These are phyloP conservation scores for Epichloe festucae DNA, from an alignment of 2,329 filamentous ascomycete species.

Conservation along the genomic window DNA sequence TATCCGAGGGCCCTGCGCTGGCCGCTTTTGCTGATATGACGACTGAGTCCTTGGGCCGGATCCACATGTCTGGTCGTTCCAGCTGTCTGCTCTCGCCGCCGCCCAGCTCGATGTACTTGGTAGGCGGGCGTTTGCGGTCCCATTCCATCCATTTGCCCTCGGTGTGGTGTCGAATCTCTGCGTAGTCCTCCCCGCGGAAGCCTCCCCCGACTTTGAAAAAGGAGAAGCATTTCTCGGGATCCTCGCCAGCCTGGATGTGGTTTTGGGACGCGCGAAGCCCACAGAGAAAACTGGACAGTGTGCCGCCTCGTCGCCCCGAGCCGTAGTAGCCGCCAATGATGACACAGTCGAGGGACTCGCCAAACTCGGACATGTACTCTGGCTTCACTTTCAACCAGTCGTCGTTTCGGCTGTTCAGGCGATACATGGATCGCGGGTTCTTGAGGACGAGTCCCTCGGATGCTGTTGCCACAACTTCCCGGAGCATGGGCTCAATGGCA, in stretches of 20 bases:
- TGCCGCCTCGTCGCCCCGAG: conserved; percentile 71
- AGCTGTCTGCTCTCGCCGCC: conserved; percentile 57
- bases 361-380: conserved; percentile 95
- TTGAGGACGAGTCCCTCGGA: conserved; percentile 89
- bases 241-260: conserved; percentile 43
- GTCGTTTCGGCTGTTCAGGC: conserved; percentile 78
- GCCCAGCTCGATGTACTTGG: conserved; percentile 65
- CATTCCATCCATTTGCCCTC: conserved; percentile 87
- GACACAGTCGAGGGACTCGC: conserved; percentile 81
- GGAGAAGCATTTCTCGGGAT: conserved; percentile 71
- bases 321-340: conserved; percentile 91
- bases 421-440: conserved; percentile 78
- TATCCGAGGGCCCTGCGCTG: conserved; percentile 58
- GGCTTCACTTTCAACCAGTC: conserved; percentile 99
- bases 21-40: conserved; percentile 85
- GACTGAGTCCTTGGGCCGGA: conserved; percentile 74
- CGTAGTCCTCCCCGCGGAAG: conserved; percentile 74
- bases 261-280: conserved; percentile 65
- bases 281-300: conserved; percentile 77
- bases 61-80: conserved; percentile 86
- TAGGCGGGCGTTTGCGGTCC: conserved; percentile 65
- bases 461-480: conserved; percentile 71
- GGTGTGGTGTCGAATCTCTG: conserved; percentile 67
- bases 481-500: conserved; percentile 67
- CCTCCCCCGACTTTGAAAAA: conserved; percentile 98